Percentiles rank a stretch among this genome's conserved stretches.
Evolutionary conservation across 805 yeast genomes (phyloP).

Genomic region (Candida palmyrensis): DNA sequence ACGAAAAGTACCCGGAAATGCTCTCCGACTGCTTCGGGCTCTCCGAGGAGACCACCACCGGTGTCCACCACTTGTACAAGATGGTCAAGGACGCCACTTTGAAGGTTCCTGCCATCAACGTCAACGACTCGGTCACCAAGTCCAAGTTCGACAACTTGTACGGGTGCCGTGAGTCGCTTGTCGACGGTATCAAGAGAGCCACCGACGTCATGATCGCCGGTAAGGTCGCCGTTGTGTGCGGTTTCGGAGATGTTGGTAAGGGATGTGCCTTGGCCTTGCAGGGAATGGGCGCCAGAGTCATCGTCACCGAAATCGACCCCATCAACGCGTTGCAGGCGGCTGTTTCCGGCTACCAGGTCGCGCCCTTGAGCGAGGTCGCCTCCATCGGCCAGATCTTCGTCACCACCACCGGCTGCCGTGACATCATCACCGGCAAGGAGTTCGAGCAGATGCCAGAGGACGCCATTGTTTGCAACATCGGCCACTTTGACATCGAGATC

Average conservation of each 20-base stretch:
- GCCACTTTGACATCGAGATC: constrained; percentile 98
- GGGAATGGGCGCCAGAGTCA: constrained; percentile 99
- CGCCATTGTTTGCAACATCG: constrained; percentile 99
- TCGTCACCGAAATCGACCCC: constrained; percentile 96
- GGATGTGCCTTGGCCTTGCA: constrained; percentile 99
- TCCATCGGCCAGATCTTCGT: constrained; percentile 93
- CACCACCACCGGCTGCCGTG: constrained; percentile 99
- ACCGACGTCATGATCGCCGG: constrained; percentile 99
- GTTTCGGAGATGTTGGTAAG: constrained; percentile 99
- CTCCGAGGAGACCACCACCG: constrained; percentile 99
- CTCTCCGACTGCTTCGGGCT: constrained; percentile 91
- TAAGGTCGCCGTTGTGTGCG: constrained; percentile 97
- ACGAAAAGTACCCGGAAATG: constrained; percentile 97
- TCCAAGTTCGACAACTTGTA: constrained; percentile 98
- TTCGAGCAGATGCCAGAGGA: constrained; percentile 95
- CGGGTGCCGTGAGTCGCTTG: constrained; percentile 98
- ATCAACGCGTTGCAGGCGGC: constrained; percentile 99
- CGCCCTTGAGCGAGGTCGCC: constrained; percentile 92
- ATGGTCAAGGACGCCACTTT: constrained; percentile 82
- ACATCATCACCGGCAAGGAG: constrained; percentile 86
- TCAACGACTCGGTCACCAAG: constrained; percentile 97
- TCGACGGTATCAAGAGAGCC: constrained; percentile 99
- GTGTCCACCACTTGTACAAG: constrained; percentile 98
- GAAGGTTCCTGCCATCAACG: constrained; percentile 99
- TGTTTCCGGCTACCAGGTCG: constrained; percentile 96